Evolutionary conservation across 2,329 filamentous ascomycete genomes (phyloP), one percentile per base, ranked within the genome.

Genomic region (Dactylellina drechsleri): DNA sequence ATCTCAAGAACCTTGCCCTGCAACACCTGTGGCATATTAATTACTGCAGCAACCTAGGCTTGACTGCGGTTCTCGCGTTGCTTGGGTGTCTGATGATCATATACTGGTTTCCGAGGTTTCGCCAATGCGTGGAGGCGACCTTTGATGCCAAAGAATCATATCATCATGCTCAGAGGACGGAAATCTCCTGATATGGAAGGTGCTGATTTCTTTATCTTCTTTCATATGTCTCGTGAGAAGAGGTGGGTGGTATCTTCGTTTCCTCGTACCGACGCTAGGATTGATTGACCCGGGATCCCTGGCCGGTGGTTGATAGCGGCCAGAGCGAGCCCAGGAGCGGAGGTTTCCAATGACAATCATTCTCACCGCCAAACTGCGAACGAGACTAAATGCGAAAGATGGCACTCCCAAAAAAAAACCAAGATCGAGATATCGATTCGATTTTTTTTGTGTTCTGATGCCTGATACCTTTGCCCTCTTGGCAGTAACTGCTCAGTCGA

Each of bases 181-280:
- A 66, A 56, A 36, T 7, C 15, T 58, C 70, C 52, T 62, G 70
- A 74, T 74, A 1, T 58, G 70, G 70, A 74, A 74, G 70, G 70
- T 71, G 66, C 28, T 67, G 57, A 49, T 59, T 57, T 54, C 54
- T 53, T 54, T 56, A 52, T 43, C 47, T 36, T 36, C 10, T 56
- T 66, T 41, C 45, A 12, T 52, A 5, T 52, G 5, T 52, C 47
- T n/a, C 18, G 47, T 52, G 12, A 18, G 18, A 26, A 18, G 18
- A 26, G 52, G 70, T 74, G 62, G 62, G 60, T 66, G 53, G 40
- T 20, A 47, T 59, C 41, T 41, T 36, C 16, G 5, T 47, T 18
- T 47, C 6, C 28, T 36, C 67, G 31, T 58, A 41, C 43, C 16
- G 40, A 60, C 41, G 66, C 66, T 70, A 62, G 47, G 50, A 53